These are phyloP conservation scores for Candida mattraensis DNA, from an alignment of 805 yeast species.

Conservation along the genomic window DNA sequence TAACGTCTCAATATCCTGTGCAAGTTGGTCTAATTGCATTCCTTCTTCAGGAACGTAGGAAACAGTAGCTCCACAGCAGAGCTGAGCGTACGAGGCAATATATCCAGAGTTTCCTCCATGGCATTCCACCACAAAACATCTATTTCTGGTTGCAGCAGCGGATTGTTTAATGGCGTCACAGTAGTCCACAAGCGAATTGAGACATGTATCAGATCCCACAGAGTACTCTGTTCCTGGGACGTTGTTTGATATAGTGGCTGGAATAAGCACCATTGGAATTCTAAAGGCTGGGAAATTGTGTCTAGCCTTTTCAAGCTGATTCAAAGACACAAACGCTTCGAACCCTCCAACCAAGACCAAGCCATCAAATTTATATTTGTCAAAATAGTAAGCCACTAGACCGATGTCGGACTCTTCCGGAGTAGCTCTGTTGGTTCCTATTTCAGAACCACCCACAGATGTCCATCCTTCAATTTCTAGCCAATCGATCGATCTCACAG, in stretches of 20 bases:
- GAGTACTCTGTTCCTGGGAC: conserved; percentile 99
- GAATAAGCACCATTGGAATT: conserved; percentile 76
- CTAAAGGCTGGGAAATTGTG: conserved; percentile 65
- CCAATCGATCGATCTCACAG: conserved; percentile 63
- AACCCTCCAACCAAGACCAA: conserved; percentile 78
- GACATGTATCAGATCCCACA: conserved; percentile 92
- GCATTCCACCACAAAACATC: conserved; percentile 78
- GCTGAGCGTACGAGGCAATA: conserved; percentile 66
- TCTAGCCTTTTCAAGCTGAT: conserved; percentile 63
- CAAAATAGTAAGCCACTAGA: conserved; percentile 68
- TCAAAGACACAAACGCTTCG: conserved; percentile 72
- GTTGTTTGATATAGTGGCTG: conserved; percentile 85
- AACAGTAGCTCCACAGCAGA: conserved; percentile 72
- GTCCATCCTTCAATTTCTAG: conserved; percentile 72
- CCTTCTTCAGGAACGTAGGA: conserved; percentile 77
- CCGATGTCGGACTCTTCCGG: conserved; percentile 70
- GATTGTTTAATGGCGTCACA: conserved; percentile 89
- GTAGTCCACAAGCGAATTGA: conserved; percentile 85
- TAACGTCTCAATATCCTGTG: conserved; percentile 63
- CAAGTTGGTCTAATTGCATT: conserved; percentile 56
- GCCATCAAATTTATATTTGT: conserved; percentile 68
- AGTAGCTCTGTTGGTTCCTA: conserved; percentile 75
- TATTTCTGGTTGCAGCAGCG: conserved; percentile 74
- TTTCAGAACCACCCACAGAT: conserved; percentile 73
- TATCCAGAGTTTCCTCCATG: conserved; percentile 87